Evolutionary conservation across 2,329 filamentous ascomycete genomes (phyloP).

Genomic region (Trichophaea hybrida): DNA sequence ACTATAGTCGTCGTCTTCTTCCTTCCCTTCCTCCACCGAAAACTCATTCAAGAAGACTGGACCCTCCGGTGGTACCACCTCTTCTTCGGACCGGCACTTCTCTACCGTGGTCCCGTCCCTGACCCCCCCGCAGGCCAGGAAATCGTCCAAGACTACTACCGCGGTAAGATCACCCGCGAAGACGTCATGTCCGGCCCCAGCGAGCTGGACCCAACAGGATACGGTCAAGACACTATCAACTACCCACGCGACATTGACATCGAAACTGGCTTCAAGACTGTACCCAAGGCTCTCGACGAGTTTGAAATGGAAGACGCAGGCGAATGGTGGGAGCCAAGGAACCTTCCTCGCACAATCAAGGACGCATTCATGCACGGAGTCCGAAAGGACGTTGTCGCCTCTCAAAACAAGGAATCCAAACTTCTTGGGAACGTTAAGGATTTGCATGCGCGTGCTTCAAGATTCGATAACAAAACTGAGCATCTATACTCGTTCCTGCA

Average conservation of each 20-base stretch:
- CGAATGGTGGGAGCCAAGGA: slow-evolving; percentile 34
- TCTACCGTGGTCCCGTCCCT: slow-evolving; percentile 32
- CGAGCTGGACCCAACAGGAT: slow-evolving; percentile 11
- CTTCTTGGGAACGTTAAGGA: slow-evolving; percentile 41
- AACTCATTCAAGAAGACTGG: slow-evolving; percentile 48
- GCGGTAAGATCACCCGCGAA: slow-evolving; percentile 41
- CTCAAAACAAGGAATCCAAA: slow-evolving; percentile 32
- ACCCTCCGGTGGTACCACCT: slow-evolving; percentile 43
- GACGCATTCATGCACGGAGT: slow-evolving; percentile 38
- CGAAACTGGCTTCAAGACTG: slow-evolving; percentile 21
- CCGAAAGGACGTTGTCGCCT: slow-evolving; percentile 37
- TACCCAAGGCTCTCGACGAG: slow-evolving; percentile 25
- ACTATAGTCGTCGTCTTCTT: slow-evolving; percentile 41
- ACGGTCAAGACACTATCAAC: slow-evolving; percentile 26
- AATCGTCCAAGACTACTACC: slow-evolving; percentile 42
- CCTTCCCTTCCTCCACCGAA: slow-evolving; percentile 45
- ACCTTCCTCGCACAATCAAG: slow-evolving; percentile 37
- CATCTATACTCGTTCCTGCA: slow-evolving; percentile 53
- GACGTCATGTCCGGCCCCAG: slow-evolving; percentile 34
- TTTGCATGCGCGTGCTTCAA: slow-evolving; percentile 43
- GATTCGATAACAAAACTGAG: slow-evolving; percentile 49
- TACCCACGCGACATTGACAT: slow-evolving; percentile 23
- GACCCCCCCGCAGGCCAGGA: slow-evolving; percentile 34
- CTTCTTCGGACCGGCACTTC: slow-evolving; percentile 41
- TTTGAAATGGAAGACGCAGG: slow-evolving; percentile 35